A percentile compares a stretch with the other conserved stretches of the same genome.
Evolutionary conservation across 768 basidiomycete genomes (phyloP).

Genomic region (Hericium erinaceus): DNA sequence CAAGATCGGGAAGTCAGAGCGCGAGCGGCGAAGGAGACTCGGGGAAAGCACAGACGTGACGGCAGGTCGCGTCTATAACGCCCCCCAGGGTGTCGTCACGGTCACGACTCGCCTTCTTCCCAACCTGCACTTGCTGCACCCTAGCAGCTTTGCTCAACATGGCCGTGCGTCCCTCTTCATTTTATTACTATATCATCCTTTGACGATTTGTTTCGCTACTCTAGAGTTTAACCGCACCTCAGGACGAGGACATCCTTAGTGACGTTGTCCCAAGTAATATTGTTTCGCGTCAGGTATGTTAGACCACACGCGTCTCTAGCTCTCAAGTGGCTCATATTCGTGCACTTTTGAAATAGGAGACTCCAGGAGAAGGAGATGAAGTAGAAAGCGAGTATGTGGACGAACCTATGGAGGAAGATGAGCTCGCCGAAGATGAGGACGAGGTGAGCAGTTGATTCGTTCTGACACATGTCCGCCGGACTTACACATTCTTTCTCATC

Average conservation of each 20-base stretch:
- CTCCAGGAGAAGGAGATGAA: slow-evolving; percentile 48
- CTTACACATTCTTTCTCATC: slow-evolving; percentile 21
- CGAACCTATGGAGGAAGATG: slow-evolving; percentile 40
- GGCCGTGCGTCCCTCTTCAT: slow-evolving; percentile 12
- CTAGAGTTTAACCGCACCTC: slow-evolving; percentile 11
- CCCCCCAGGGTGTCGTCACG: not conserved
- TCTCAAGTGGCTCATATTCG: slow-evolving; percentile 8
- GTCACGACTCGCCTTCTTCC: not conserved
- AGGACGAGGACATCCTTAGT: slow-evolving; percentile 77
- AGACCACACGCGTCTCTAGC: not conserved
- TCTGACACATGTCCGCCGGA: not conserved
- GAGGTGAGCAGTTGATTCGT: not conserved
- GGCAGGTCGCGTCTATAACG: not conserved
- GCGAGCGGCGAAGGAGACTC: not conserved
- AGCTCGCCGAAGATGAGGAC: slow-evolving; percentile 42
- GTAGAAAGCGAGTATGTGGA: slow-evolving; percentile 66
- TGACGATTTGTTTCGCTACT: not conserved
- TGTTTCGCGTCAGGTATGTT: slow-evolving; percentile 72
- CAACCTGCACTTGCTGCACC: not conserved
- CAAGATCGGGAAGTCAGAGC: no score
- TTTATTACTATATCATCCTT: not conserved
- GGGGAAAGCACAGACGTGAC: not conserved
- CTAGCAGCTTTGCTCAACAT: slow-evolving; percentile 1
- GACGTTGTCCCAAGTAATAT: slow-evolving; percentile 90
- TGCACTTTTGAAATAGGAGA: slow-evolving; percentile 31